Evolutionary conservation across 495 filamentous ascomycete species (phyloP).

Genomic region (Xylaria longipes): DNA sequence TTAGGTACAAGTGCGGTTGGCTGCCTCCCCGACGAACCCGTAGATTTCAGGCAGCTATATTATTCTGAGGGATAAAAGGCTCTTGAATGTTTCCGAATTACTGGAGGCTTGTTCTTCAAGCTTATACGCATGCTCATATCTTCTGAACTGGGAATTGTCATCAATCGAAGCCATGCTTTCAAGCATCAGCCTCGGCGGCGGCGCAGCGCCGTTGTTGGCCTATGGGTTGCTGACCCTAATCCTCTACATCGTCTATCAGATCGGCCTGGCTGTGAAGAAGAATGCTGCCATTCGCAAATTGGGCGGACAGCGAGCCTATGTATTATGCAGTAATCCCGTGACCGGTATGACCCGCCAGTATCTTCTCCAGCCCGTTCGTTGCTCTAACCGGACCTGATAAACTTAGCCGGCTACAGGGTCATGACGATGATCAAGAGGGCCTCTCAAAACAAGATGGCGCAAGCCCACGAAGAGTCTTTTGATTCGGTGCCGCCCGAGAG

Average conservation of each 20-base stretch:
- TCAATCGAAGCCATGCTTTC: conserved; percentile 13
- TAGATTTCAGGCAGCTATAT: conserved; percentile 11
- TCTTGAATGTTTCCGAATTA: neutral
- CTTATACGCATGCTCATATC: neutral
- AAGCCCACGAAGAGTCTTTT: conserved; percentile 41
- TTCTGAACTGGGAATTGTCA: neutral
- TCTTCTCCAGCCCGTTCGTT: neutral
- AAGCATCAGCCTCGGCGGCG: neutral
- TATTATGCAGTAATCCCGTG: conserved; percentile 10
- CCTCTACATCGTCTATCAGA: conserved; percentile 9
- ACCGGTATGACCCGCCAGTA: conserved; percentile 13
- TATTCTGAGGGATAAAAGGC: neutral
- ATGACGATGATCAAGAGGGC: conserved; percentile 32
- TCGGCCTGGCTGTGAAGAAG: conserved; percentile 3
- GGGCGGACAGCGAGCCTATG: conserved; percentile 16
- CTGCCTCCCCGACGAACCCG: neutral
- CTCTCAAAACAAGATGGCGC: conserved; percentile 39
- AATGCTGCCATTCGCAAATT: conserved; percentile 17
- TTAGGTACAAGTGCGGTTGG: neutral
- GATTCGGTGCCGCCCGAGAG: conserved; percentile 40
- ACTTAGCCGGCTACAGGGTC: neutral
- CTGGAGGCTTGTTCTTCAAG: neutral
- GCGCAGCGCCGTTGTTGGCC: neutral
- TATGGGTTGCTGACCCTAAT: neutral
- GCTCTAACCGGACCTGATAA: neutral